Conservation (phyloP, 768 basidiomycete species). For the Tubosaeta sp. region DNA sequence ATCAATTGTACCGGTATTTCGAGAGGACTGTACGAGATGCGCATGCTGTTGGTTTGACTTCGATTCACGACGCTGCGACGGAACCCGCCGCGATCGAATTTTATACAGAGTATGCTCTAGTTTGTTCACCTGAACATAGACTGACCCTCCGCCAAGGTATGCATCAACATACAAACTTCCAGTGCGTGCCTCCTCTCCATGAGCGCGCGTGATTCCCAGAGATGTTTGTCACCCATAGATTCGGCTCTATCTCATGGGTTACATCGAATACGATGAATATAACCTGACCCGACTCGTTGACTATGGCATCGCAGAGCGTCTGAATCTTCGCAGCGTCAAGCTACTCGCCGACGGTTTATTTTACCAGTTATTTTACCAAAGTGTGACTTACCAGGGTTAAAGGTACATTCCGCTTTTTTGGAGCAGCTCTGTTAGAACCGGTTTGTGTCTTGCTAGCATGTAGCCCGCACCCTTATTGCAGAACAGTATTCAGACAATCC, state of each 20-base stretch:
- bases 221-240: constrained; percentile 34
- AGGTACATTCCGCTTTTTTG: constrained; percentile 91
- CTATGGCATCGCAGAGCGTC: constrained; percentile 49
- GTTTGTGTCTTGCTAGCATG: constrained; percentile 9
- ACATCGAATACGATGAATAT: constrained; percentile 48
- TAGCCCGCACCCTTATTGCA: background rate
- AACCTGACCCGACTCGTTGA: constrained; percentile 53
- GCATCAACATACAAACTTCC: constrained; percentile 67
- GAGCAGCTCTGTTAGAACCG: constrained; percentile 82
- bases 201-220: background rate
- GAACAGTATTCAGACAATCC: constrained; percentile 69
- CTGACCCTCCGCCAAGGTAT: constrained; percentile 43
- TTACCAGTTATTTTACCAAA: background rate
- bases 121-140: background rate
- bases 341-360: constrained; percentile 67
- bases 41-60: constrained; percentile 75
- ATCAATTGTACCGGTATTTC: constrained; percentile 57
- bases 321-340: constrained; percentile 66
- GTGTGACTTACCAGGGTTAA: constrained; percentile 3
- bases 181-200: constrained; percentile 34
- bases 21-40: constrained; percentile 61
- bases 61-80: constrained; percentile 80
- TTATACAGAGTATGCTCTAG: constrained; percentile 51
- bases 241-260: constrained; percentile 60
- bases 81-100: constrained; percentile 47